Percentiles rank a stretch among this genome's conserved stretches.
phyloP scores from a whole-genome alignment of 306 rosid species.

The Cicer judaicum region DNA sequence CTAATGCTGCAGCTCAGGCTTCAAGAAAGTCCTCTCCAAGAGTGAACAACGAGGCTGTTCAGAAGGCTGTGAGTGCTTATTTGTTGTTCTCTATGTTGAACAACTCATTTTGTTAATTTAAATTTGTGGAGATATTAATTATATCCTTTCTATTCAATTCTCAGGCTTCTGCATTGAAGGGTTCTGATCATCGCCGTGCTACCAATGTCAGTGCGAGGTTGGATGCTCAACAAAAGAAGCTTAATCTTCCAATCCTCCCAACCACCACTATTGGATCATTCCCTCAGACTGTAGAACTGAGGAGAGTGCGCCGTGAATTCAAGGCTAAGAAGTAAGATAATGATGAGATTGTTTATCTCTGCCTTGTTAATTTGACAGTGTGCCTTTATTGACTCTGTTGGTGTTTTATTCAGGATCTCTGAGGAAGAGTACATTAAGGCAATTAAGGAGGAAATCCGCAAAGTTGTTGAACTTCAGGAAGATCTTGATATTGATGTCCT shows the following conservation, averaged over 20 bases:
- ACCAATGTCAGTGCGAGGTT: constrained; percentile 86
- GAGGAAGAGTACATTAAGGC: constrained; percentile 79
- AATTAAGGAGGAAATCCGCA: constrained; percentile 75
- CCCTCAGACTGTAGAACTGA: constrained; percentile 87
- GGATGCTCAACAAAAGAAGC: constrained; percentile 93
- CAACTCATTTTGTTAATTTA: constrained; percentile 26
- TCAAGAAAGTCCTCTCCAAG: constrained; percentile 86
- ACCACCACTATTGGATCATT: constrained; percentile 95
- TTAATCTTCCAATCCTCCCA: constrained; percentile 93
- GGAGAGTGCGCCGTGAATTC: constrained; percentile 94
- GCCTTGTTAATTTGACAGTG: constrained; percentile 28
- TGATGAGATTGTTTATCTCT: constrained; percentile 26
- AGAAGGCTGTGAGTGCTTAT: constrained; percentile 79
- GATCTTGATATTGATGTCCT: constrained; percentile 93
- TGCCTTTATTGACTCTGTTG: constrained; percentile 28
- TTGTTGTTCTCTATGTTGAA: constrained; percentile 17
- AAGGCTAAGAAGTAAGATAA: constrained; percentile 82
- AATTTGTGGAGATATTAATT: constrained; percentile 6
- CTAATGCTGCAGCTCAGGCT: constrained; percentile 76
- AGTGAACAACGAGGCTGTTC: constrained; percentile 84
- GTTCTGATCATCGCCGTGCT: constrained; percentile 86
- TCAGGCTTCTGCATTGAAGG: constrained; percentile 93
- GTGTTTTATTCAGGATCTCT: constrained; percentile 62
- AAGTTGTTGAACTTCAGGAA: constrained; percentile 85
- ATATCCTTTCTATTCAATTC: constrained; percentile 26